Conservation (phyloP, 495 filamentous ascomycete genomes). For the Extremus antarcticus region DNA sequence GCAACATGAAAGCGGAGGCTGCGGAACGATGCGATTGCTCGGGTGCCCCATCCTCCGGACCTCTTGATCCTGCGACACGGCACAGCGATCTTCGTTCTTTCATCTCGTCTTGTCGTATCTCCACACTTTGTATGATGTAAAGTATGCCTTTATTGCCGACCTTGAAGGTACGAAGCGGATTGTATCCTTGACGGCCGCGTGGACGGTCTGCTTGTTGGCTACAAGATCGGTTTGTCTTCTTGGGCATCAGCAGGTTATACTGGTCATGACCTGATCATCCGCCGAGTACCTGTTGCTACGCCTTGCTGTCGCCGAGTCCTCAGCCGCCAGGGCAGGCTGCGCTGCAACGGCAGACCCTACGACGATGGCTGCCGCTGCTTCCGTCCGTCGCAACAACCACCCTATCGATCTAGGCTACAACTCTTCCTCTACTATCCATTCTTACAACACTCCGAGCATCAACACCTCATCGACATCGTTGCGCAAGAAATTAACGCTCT, state of each 20-base stretch:
- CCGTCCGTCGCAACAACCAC: not conserved
- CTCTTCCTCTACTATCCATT: not conserved
- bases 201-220: not conserved
- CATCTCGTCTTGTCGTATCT: not conserved
- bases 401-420: not conserved
- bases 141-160: no score
- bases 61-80: not conserved
- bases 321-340: not conserved
- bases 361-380: not conserved
- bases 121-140: not conserved
- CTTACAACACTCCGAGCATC: not conserved
- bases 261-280: not conserved
- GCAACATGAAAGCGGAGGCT: no score
- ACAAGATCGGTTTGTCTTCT: no score
- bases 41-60: not conserved
- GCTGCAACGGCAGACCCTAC: not conserved
- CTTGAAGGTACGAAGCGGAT: not conserved
- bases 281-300: no score
- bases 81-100: not conserved
- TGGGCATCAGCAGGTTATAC: not conserved
- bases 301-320: not conserved
- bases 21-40: not conserved
- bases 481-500: not conserved
- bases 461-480: not conserved
- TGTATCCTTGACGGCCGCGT: not conserved